Percentiles rank a stretch among this genome's conserved stretches.
Conservation (phyloP, 78 protist genomes). For the Dictyostelium firmibasis region DNA sequence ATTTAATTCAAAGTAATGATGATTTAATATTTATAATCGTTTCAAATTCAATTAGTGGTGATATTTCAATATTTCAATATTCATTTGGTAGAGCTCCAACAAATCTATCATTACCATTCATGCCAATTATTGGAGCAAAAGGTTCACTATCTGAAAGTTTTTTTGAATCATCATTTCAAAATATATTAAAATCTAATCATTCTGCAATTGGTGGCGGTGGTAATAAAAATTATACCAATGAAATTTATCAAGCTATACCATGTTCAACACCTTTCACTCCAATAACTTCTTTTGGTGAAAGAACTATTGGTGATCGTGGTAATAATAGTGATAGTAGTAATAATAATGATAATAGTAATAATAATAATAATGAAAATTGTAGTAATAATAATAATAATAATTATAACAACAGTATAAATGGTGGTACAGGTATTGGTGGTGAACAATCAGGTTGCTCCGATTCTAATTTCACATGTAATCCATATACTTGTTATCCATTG, state of each 20-base stretch:
- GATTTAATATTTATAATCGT: not conserved
- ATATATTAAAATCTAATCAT: not conserved
- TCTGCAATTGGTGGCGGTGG: not conserved
- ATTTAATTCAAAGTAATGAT: not conserved
- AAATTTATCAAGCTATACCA: conserved; percentile 2
- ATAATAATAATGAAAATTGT: no score
- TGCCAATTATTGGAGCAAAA: not conserved
- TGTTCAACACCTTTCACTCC: conserved; percentile 8
- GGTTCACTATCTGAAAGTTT: not conserved
- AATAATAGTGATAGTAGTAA: not conserved
- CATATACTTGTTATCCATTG: not conserved
- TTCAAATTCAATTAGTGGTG: conserved; percentile 28
- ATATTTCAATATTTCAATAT: conserved; percentile 15
- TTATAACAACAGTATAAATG: not conserved
- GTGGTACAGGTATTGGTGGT: not conserved
- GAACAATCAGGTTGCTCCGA: not conserved
- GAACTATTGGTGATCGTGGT: not conserved
- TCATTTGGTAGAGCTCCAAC: not conserved
- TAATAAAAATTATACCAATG: not conserved
- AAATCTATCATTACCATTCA: conserved; percentile 22
- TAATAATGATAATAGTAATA: no score
- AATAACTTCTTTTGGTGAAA: conserved; percentile 9
- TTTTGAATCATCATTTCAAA: not conserved
- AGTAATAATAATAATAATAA: no score
- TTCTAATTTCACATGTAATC: not conserved